Conservation (phyloP, 2,329 filamentous ascomycete species). For the Xylaria sp. region DNA sequence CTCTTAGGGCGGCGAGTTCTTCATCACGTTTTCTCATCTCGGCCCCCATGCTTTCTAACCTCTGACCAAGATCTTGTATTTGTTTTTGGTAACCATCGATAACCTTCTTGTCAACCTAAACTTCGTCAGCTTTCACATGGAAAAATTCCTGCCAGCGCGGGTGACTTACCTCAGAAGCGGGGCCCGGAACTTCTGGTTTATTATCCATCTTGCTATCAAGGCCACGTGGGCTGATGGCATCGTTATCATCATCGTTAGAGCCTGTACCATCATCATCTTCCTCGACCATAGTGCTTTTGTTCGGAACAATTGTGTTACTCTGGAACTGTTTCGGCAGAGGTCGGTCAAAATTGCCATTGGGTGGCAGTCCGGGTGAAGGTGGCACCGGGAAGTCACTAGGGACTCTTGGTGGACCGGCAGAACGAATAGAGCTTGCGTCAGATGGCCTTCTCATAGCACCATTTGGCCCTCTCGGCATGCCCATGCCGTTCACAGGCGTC, state of each 20-base stretch:
- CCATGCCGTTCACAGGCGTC: constrained; percentile 66
- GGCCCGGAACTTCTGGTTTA: constrained; percentile 40
- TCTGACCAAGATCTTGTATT: constrained; percentile 75
- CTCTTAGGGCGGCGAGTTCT: constrained; percentile 65
- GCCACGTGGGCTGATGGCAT: constrained; percentile 66
- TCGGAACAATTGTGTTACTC: constrained; percentile 94
- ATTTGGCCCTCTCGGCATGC: constrained; percentile 57
- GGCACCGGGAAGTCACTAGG: constrained; percentile 59
- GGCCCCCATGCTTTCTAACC: constrained; percentile 73
- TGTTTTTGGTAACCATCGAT: constrained; percentile 82
- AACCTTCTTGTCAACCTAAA: constrained; percentile 69
- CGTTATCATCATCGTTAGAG: constrained; percentile 63
- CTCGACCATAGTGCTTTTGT: constrained; percentile 97
- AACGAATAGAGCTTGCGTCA: constrained; percentile 66
- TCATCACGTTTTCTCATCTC: constrained; percentile 73
- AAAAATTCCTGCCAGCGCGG: neutral
- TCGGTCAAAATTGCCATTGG: constrained; percentile 70
- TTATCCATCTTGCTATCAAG: constrained; percentile 47
- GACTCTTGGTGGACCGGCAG: constrained; percentile 42
- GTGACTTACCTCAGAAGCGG: constrained; percentile 49
- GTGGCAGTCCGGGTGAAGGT: constrained; percentile 62
- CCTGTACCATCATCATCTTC: constrained; percentile 79
- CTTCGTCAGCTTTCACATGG: constrained; percentile 21
- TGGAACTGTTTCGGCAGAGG: constrained; percentile 90
- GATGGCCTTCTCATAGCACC: constrained; percentile 60